phyloP scores from a whole-genome alignment of 2,329 filamentous ascomycete species.

The Colletotrichum sp. region DNA sequence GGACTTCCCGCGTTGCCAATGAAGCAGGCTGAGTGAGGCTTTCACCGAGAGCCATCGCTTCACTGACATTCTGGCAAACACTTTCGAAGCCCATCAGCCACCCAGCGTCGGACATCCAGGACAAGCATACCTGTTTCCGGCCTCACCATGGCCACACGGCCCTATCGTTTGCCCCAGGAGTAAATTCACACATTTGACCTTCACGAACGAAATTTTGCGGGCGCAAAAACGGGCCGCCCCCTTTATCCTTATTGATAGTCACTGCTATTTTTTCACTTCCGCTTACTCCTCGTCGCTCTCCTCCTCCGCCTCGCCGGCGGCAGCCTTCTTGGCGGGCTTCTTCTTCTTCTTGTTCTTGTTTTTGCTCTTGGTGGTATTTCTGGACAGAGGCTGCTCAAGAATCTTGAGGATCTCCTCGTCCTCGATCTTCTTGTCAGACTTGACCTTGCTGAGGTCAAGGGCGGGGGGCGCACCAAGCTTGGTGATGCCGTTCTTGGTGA shows the following conservation, averaged over 20 bases:
- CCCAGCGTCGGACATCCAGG: slow-evolving; percentile 26
- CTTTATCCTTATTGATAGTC: slow-evolving; percentile 14
- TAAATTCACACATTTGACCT: slow-evolving; percentile 17
- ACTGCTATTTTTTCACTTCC: neutral
- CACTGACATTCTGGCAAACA: neutral
- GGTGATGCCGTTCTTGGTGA: slow-evolving; percentile 96
- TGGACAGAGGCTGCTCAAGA: slow-evolving; percentile 83
- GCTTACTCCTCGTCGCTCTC: slow-evolving; percentile 40
- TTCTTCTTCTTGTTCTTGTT: slow-evolving; percentile 79
- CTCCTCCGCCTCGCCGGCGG: slow-evolving; percentile 30
- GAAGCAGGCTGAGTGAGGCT: neutral
- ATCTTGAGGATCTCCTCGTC: slow-evolving; percentile 97
- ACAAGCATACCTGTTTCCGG: slow-evolving; percentile 19
- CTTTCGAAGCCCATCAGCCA: neutral
- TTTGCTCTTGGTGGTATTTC: slow-evolving; percentile 93
- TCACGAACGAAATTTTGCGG: slow-evolving; percentile 16
- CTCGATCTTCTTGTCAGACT: slow-evolving; percentile 97
- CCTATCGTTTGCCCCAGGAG: slow-evolving; percentile 9
- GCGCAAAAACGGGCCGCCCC: slow-evolving; percentile 10
- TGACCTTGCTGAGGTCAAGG: slow-evolving; percentile 79
- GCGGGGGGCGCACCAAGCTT: slow-evolving; percentile 79
- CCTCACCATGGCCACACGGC: slow-evolving; percentile 3
- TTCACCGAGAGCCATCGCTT: neutral
- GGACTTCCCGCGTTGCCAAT: neutral
- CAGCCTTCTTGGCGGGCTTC: slow-evolving; percentile 55